These are phyloP conservation scores for Aspergillus haitiensis DNA, from an alignment of 495 filamentous ascomycete genomes.

Conservation along the genomic window DNA sequence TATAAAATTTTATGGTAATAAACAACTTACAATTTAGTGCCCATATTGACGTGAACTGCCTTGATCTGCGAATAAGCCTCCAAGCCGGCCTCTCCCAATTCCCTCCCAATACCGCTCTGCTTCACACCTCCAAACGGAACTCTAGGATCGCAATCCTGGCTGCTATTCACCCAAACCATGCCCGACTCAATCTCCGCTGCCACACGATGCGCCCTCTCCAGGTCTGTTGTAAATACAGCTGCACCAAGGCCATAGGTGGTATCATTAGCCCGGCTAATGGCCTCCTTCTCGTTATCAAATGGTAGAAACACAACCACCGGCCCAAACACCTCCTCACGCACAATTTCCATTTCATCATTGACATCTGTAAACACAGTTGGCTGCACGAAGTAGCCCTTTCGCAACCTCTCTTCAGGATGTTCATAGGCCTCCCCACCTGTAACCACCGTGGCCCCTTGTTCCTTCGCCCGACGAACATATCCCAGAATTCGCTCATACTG, in stretches of 20 bases:
- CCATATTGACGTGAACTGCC: constrained; percentile 79
- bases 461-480: constrained; percentile 75
- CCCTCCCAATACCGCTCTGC: constrained; percentile 88
- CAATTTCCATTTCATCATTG: constrained; percentile 65
- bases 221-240: constrained; percentile 78
- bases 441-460: constrained; percentile 76
- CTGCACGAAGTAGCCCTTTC: constrained; percentile 65
- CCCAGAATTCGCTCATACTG: constrained; percentile 80
- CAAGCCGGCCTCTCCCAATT: constrained; percentile 80
- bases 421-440: constrained; percentile 72
- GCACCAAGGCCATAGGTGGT: constrained; percentile 86
- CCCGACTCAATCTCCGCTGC: constrained; percentile 83
- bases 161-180: constrained; percentile 96
- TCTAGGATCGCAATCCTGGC: constrained; percentile 67
- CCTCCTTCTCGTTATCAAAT: constrained; percentile 84
- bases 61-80: constrained; percentile 76
- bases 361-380: constrained; percentile 73
- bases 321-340: constrained; percentile 79
- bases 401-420: constrained; percentile 42
- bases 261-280: constrained; percentile 76
- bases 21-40: constrained; percentile 26
- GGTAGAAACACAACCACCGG: constrained; percentile 79
- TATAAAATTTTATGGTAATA: no score
- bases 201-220: constrained; percentile 77
- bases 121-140: constrained; percentile 93